Percentiles rank a stretch among this genome's conserved stretches.
phyloP scores from a whole-genome alignment of 1,284 basidiomycete genomes.

The Cutaneotrichosporon spelunceum region DNA sequence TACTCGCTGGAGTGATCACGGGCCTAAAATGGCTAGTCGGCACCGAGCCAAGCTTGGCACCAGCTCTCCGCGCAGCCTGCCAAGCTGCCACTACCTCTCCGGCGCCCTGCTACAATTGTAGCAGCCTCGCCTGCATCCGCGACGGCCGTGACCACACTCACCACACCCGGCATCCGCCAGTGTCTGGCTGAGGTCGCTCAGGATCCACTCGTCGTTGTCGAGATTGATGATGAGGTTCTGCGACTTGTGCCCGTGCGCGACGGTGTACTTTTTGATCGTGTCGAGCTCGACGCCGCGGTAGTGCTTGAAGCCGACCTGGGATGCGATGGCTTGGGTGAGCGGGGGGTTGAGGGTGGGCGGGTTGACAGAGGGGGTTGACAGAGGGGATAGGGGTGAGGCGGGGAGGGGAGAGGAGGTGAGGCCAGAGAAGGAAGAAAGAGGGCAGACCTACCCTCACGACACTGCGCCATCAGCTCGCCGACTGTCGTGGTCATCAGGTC shows the following conservation, averaged over 20 bases:
- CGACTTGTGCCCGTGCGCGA: slow-evolving; percentile 83
- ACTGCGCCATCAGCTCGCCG: slow-evolving; percentile 68
- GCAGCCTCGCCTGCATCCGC: too few species aligned
- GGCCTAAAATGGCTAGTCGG: too few species aligned
- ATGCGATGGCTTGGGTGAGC: slow-evolving; percentile 61
- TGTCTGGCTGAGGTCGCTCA: slow-evolving; percentile 63
- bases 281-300: slow-evolving; percentile 73
- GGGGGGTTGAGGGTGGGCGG: background rate
- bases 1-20: too few species aligned
- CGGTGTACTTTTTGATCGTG: slow-evolving; percentile 89
- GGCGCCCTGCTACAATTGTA: too few species aligned
- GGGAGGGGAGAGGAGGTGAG: background rate
- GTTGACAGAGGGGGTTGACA: background rate
- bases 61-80: too few species aligned
- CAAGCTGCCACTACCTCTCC: too few species aligned
- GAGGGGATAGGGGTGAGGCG: background rate
- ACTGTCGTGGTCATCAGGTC: slow-evolving; percentile 77
- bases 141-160: too few species aligned
- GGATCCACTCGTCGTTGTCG: slow-evolving; percentile 88
- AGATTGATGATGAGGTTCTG: slow-evolving; percentile 62
- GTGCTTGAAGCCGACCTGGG: slow-evolving; percentile 76
- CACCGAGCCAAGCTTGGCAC: too few species aligned
- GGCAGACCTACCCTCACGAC: slow-evolving; percentile 55
- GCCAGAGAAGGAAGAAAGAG: too few species aligned
- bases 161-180: slow-evolving; percentile 71